Evolutionary conservation across 2,329 filamentous ascomycete species (phyloP).

Genomic region (Pestalotiopsis fici): DNA sequence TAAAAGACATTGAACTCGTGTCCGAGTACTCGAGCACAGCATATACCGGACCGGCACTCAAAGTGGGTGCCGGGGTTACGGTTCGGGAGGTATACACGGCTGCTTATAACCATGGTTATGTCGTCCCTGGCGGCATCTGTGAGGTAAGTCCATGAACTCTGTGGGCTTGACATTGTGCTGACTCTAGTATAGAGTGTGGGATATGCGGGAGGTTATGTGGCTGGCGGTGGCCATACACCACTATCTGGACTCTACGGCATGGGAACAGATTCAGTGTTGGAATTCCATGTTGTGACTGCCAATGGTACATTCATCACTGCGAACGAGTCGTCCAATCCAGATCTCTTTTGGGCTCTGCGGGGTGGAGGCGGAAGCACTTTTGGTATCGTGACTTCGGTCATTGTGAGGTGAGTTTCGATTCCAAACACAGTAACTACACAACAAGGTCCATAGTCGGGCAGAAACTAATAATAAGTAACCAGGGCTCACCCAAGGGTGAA

Average conservation of each 20-base stretch:
- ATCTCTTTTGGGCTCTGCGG: conserved; percentile 53
- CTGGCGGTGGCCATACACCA: conserved; percentile 57
- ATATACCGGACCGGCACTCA: conserved; percentile 40
- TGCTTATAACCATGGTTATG: conserved; percentile 45
- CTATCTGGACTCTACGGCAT: conserved; percentile 51
- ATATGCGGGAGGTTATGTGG: conserved; percentile 45
- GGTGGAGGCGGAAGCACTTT: conserved; percentile 48
- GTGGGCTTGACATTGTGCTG: background rate
- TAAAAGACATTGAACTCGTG: conserved; percentile 33
- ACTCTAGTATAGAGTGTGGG: conserved; percentile 43
- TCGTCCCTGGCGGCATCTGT: conserved; percentile 57
- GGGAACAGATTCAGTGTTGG: conserved; percentile 51
- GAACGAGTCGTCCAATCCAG: conserved; percentile 41
- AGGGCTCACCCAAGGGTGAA: conserved; percentile 30
- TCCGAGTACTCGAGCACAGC: conserved; percentile 18
- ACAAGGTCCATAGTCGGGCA: no score
- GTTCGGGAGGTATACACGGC: conserved; percentile 54
- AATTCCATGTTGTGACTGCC: conserved; percentile 49
- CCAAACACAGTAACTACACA: no score
- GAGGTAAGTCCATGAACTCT: conserved; percentile 14
- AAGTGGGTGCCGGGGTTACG: conserved; percentile 56
- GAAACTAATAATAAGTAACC: background rate
- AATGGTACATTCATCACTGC: conserved; percentile 46
- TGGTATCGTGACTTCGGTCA: conserved; percentile 43
- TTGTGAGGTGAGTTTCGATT: conserved; percentile 34